Evolutionary conservation across 768 basidiomycete genomes (phyloP), one percentile per base, ranked within the genome.

Genomic region (Fistulinella prunicolor): DNA sequence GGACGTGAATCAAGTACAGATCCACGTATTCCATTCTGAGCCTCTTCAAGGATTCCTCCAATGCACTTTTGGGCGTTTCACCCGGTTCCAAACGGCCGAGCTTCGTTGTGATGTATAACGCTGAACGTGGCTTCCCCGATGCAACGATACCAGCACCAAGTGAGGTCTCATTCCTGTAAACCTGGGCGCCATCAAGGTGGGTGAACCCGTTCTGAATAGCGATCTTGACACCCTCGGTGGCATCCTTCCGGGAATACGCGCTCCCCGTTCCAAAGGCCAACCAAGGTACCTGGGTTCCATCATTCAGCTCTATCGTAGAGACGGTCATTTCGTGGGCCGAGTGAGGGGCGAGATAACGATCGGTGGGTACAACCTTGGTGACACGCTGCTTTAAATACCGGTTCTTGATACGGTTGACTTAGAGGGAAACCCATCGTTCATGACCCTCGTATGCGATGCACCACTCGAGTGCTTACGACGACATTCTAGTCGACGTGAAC

Each of bases 101-200:
- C 54, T 85, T 83, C 19, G 82, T 85, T 34, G 82, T 80, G 55
- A 88, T 73, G 64, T 75, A 88, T 9, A 88, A 62, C 42, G 77
- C 73, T 1, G 74, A 74, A 17, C 81, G 78, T 9, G 76, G 61
- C 55, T 75, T 79, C 20, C 75, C 74, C 3, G 79, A 75, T 3
- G 68, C 70, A 42, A 66, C 68, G 53, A 84, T 73, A 9, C 77
- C 81, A 13, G 61, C 69, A 1, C 79, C 81, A 16, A 83, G 67
- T 1, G 69, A 69, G 1, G 71, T 70, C 58, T 85, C 83, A 50
- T 85, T 85, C 8, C 47, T 47, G 61, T 85, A 85, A 43, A 66
- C 43, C 58, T 83, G 82, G 3, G 82, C 82, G n/a, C 80, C 77
- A 57, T 85, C 83, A 16, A 86, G 70, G 58, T 85, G 83, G 12